Conservation (phyloP, 1,139 yeast species). For the Hemisphaericaspora lyxosophila region DNA sequence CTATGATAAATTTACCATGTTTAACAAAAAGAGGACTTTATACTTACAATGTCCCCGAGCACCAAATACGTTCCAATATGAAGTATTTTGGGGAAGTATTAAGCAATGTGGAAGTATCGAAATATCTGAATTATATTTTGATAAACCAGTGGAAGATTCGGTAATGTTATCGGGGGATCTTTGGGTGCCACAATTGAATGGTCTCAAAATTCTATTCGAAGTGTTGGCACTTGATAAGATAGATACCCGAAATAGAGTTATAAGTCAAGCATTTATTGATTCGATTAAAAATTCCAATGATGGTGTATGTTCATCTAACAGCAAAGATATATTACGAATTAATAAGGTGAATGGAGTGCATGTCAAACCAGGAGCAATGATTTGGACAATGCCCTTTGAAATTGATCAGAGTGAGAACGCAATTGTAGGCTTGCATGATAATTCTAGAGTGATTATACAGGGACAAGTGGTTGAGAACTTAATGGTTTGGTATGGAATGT, state of each 20-base stretch:
- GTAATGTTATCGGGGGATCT: conserved; percentile 22
- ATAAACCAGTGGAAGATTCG: conserved; percentile 12
- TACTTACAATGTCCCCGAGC: conserved; percentile 26
- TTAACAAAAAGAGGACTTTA: conserved; percentile 13
- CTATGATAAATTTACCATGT: conserved; percentile 29
- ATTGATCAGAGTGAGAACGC: conserved; percentile 12
- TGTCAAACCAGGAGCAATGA: conserved; percentile 19
- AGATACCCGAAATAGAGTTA: conserved; percentile 27
- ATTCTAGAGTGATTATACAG: conserved; percentile 31
- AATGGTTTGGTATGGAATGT: conserved; percentile 22
- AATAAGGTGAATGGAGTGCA: conserved; percentile 37
- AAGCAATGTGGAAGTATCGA: conserved; percentile 23
- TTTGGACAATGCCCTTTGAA: conserved; percentile 34
- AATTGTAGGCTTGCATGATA: conserved; percentile 20
- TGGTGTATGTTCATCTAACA: conserved; percentile 6
- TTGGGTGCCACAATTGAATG: conserved; percentile 36
- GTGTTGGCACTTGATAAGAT: conserved; percentile 29
- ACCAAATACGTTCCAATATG: conserved; percentile 28
- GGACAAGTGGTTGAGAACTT: conserved; percentile 40
- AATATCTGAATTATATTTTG: conserved; percentile 22
- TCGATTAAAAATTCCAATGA: conserved; percentile 9
- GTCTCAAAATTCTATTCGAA: conserved; percentile 42
- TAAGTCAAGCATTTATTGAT: conserved; percentile 27
- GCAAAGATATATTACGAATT: conserved; percentile 24
- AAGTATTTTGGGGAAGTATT: conserved; percentile 36